These are phyloP conservation scores for Cyberlindnera galapagoensis DNA, from an alignment of 805 yeast genomes.

Conservation along the genomic window DNA sequence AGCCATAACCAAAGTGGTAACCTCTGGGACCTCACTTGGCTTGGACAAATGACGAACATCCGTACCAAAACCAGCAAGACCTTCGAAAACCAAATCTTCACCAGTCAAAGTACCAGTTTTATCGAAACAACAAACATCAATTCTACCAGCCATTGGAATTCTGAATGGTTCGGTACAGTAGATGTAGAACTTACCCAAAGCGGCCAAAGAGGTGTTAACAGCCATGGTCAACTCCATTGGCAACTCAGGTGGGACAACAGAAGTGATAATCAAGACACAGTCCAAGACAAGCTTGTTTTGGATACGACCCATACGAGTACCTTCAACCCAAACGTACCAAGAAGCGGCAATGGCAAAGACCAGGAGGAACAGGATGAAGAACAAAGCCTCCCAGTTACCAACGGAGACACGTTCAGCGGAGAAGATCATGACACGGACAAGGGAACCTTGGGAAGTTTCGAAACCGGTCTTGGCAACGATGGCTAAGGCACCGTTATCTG, in stretches of 20 bases:
- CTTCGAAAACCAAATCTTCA: slow-evolving; percentile 94
- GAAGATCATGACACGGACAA: slow-evolving; percentile 96
- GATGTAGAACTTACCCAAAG: slow-evolving; percentile 79
- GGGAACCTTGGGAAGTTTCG: slow-evolving; percentile 95
- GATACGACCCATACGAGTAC: slow-evolving; percentile 90
- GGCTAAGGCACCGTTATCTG: slow-evolving; percentile 91
- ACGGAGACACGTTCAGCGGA: slow-evolving; percentile 95
- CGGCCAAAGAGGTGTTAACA: slow-evolving; percentile 84
- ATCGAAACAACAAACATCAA: slow-evolving; percentile 97
- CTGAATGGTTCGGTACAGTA: slow-evolving; percentile 98
- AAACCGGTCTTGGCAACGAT: slow-evolving; percentile 92
- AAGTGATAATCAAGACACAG: slow-evolving; percentile 91
- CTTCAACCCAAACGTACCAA: slow-evolving; percentile 98
- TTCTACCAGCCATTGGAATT: slow-evolving; percentile 95
- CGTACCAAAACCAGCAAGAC: slow-evolving; percentile 73
- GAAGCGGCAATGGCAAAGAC: slow-evolving; percentile 92
- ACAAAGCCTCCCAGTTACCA: slow-evolving; percentile 90
- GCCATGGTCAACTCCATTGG: slow-evolving; percentile 99
- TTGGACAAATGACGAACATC: slow-evolving; percentile 50
- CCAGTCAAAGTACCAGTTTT: slow-evolving; percentile 98
- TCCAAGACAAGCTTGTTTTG: slow-evolving; percentile 91
- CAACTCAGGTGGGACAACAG: slow-evolving; percentile 97
- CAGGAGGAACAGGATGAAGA: slow-evolving; percentile 83
- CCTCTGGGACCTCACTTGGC: slow-evolving; percentile 57
- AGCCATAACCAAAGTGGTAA: slow-evolving; percentile 71